Evolutionary conservation across 352 stramenopile genomes (phyloP).

Genomic region (Globisporangium camurandrum): DNA sequence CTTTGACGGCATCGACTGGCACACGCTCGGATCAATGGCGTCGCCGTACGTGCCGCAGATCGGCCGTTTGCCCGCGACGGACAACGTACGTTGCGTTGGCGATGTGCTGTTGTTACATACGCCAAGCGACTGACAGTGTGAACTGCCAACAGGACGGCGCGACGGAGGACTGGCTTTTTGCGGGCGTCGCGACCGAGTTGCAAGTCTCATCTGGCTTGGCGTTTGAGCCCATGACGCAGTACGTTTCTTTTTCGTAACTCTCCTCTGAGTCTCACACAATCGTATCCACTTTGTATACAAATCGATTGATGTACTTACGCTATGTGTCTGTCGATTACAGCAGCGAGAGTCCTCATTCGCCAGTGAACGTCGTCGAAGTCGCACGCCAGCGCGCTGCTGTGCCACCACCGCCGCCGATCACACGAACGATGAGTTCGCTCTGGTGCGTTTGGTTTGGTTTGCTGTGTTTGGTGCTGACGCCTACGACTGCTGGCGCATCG

Average conservation of each 20-base stretch:
- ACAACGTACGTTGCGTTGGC: constrained; percentile 23
- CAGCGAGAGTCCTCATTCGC: constrained; percentile 21
- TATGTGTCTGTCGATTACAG: not conserved
- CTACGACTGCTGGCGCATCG: not conserved
- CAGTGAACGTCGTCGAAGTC: constrained; percentile 72
- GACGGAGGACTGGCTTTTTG: constrained; percentile 86
- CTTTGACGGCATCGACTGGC: constrained; percentile 80
- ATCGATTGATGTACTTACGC: not conserved
- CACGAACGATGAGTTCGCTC: constrained; percentile 67
- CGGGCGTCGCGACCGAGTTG: constrained; percentile 77
- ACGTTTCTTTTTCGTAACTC: constrained; percentile 12
- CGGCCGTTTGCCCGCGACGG: constrained; percentile 45
- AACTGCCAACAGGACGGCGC: constrained; percentile 50
- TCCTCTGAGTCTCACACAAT: not conserved
- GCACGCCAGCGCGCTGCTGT: constrained; percentile 66
- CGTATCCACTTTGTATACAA: not conserved
- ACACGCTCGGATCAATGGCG: constrained; percentile 31
- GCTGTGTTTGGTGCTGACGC: not conserved
- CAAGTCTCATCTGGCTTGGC: constrained; percentile 79
- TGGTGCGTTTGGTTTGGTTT: constrained; percentile 24
- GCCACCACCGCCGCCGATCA: constrained; percentile 43
- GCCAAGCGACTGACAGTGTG: constrained; percentile 4
- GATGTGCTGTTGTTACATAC: constrained; percentile 11
- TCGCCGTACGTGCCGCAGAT: constrained; percentile 61
- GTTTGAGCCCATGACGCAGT: constrained; percentile 58